Evolutionary conservation across 2,329 filamentous ascomycete genomes (phyloP).

Genomic region (Westerdykella sp.): DNA sequence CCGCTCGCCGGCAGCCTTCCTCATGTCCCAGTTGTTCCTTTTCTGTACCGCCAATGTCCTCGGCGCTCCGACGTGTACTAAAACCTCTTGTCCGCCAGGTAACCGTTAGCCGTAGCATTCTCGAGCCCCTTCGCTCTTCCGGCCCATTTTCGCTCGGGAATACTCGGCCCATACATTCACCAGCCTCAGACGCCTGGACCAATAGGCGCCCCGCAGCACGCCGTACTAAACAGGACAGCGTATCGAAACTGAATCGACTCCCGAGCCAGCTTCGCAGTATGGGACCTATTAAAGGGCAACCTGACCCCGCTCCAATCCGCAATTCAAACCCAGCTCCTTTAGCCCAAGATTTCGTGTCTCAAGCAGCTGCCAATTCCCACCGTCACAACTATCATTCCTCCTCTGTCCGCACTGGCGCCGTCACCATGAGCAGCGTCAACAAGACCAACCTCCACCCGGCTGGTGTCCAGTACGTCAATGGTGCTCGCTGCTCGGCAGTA

Average conservation of each 20-base stretch:
- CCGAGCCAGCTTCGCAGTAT: constrained; percentile 18
- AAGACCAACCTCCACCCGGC: constrained; percentile 86
- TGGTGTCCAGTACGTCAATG: constrained; percentile 72
- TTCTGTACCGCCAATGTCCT: too few relatives aligned
- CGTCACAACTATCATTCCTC: constrained; percentile 55
- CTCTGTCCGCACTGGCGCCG: constrained; percentile 38
- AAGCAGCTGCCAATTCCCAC: constrained; percentile 53
- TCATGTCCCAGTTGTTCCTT: too few relatives aligned
- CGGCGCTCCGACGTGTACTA: not conserved
- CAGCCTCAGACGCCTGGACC: not conserved
- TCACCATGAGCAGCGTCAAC: constrained; percentile 61
- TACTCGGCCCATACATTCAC: not conserved
- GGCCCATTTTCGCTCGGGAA: constrained; percentile 3
- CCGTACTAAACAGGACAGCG: not conserved
- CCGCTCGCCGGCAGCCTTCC: too few relatives aligned
- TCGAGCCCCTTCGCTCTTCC: not conserved
- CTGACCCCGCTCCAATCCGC: constrained; percentile 28
- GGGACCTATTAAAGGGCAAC: constrained; percentile 33
- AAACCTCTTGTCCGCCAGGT: not conserved
- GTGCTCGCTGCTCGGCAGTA: not conserved
- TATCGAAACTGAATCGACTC: constrained; percentile 8
- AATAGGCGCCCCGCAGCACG: constrained; percentile 1
- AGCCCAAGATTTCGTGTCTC: constrained; percentile 51
- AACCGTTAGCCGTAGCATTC: not conserved
- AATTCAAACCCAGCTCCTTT: constrained; percentile 43